phyloP scores from a whole-genome alignment of 1,284 basidiomycete genomes.

The Ustilago lituana region DNA sequence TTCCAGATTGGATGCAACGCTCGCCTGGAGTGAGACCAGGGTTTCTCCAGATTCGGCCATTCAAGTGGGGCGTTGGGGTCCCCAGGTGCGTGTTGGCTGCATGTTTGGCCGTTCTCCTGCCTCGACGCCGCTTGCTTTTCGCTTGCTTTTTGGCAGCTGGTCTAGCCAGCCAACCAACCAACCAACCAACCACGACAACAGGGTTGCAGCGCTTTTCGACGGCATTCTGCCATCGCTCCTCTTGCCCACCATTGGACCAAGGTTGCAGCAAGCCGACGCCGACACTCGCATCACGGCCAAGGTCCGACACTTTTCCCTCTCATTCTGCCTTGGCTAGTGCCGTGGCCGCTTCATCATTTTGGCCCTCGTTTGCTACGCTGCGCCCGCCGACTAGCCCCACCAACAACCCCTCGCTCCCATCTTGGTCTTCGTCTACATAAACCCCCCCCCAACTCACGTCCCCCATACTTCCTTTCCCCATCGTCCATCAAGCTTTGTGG shows the following conservation, averaged over 20 bases:
- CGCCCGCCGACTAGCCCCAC: not conserved
- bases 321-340: too few species aligned
- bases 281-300: too few species aligned
- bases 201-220: too few species aligned
- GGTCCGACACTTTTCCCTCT: not conserved
- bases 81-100: slow-evolving; percentile 28
- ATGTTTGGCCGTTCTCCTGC: slow-evolving; percentile 14
- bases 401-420: not conserved
- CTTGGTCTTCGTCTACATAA: slow-evolving; percentile 34
- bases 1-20: too few species aligned
- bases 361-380: not conserved
- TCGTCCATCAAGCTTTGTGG: slow-evolving; percentile 34
- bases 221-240: too few species aligned
- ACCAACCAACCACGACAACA: too few species aligned
- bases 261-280: too few species aligned
- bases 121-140: not conserved
- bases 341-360: too few species aligned
- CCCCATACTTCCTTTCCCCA: slow-evolving; percentile 7
- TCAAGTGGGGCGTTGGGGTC: slow-evolving; percentile 13
- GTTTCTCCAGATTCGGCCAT: slow-evolving; percentile 24
- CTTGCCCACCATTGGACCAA: too few species aligned
- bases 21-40: too few species aligned
- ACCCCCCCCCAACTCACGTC: slow-evolving; percentile 12
- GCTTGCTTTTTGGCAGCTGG: too few species aligned
- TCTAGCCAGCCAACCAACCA: too few species aligned